Evolutionary conservation across 2,329 filamentous ascomycete genomes (phyloP).

Genomic region (Alternaria longipes): DNA sequence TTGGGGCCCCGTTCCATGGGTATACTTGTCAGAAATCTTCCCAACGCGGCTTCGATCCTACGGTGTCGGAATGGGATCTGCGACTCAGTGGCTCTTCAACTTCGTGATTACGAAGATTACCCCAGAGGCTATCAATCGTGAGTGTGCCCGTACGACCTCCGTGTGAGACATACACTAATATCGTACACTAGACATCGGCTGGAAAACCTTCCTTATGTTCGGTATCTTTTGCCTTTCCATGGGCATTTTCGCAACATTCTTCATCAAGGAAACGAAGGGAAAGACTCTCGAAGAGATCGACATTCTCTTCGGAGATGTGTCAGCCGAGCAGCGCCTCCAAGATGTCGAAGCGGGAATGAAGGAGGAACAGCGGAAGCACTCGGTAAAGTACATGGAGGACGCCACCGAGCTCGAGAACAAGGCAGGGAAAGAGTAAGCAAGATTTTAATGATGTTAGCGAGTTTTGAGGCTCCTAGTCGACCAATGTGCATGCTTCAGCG

Average conservation of each 20-base stretch:
- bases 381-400: constrained; percentile 9
- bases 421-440: constrained; percentile 2
- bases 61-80: constrained; percentile 75
- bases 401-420: constrained; percentile 6
- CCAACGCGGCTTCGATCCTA: constrained; percentile 70
- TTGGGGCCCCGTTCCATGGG: constrained; percentile 80
- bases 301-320: constrained; percentile 52
- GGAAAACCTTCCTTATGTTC: constrained; percentile 58
- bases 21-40: constrained; percentile 78
- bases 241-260: constrained; percentile 56
- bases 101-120: constrained; percentile 72
- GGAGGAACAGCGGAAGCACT: constrained; percentile 13
- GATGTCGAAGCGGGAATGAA: constrained; percentile 13
- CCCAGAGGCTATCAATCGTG: constrained; percentile 65
- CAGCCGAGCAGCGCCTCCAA: constrained; percentile 10
- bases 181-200: constrained; percentile 37
- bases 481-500: background rate
- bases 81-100: constrained; percentile 78
- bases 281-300: constrained; percentile 60
- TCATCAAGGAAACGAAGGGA: constrained; percentile 55
- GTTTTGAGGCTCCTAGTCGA: background rate
- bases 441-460: background rate
- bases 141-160: background rate
- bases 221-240: constrained; percentile 58
- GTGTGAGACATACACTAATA: background rate